Conservation (phyloP, 1,284 basidiomycete species). For the Athelia psychrophila region DNA sequence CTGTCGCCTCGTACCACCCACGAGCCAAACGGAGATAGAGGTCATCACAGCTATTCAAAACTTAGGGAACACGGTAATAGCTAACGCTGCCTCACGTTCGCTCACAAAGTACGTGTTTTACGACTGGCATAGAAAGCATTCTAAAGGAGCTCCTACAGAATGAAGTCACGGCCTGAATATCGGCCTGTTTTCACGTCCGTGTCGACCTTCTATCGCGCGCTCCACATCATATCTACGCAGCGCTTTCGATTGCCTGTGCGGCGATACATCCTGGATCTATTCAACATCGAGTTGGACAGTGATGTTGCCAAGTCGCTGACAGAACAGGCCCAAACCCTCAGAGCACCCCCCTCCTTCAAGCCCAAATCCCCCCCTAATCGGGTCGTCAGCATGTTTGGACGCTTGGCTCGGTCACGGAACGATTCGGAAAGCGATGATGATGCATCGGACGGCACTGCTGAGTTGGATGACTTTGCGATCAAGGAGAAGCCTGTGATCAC, state of each 20-base stretch:
- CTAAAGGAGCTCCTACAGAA: slow-evolving; percentile 38
- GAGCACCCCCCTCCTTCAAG: slow-evolving; percentile 47
- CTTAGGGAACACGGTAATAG: slow-evolving; percentile 93
- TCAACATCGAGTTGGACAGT: slow-evolving; percentile 75
- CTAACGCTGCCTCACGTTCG: slow-evolving; percentile 87
- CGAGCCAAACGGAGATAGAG: slow-evolving; percentile 76
- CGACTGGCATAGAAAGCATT: background rate
- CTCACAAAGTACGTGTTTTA: slow-evolving; percentile 69
- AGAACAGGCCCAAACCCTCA: slow-evolving; percentile 46
- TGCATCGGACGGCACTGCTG: slow-evolving; percentile 50
- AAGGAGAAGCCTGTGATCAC: slow-evolving; percentile 52
- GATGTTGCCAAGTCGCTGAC: slow-evolving; percentile 51
- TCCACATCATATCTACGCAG: slow-evolving; percentile 84
- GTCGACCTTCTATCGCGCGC: slow-evolving; percentile 77
- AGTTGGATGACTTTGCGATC: slow-evolving; percentile 30
- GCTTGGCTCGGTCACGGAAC: slow-evolving; percentile 41
- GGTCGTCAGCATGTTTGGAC: slow-evolving; percentile 56
- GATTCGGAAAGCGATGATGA: slow-evolving; percentile 62
- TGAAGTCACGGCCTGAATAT: slow-evolving; percentile 80
- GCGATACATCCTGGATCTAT: slow-evolving; percentile 90
- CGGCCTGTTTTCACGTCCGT: slow-evolving; percentile 76
- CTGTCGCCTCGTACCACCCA: slow-evolving; percentile 59
- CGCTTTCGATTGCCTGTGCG: slow-evolving; percentile 90
- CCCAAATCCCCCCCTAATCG: slow-evolving; percentile 45
- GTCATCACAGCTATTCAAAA: slow-evolving; percentile 91